Evolutionary conservation across 2,329 filamentous ascomycete genomes (phyloP), one percentile per base, ranked within the genome.

Genomic region (Eutypa lata): DNA sequence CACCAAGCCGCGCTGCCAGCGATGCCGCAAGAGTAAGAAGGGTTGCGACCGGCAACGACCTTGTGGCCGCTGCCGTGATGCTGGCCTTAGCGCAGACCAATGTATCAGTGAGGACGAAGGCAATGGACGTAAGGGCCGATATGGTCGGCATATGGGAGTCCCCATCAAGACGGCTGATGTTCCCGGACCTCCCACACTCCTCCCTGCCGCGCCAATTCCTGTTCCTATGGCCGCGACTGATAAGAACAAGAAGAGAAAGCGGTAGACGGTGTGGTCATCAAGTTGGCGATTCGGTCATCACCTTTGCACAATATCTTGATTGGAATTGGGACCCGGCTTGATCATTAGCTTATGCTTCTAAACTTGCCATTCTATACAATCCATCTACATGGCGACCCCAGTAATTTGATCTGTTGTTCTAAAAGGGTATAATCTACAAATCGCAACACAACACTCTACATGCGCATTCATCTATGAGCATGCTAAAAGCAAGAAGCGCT

Each of bases 11-110:
- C 91, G 94, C 57, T 99, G 94, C 78, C 94, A 99, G 71, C 89
- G 94, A 53, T 99, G 94, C 79, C 89, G 94, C 65, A 99, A 99
- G 83, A 97, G 93, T 76, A 99, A 99, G 81, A 99, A 99, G 76
- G 94, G 94, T 13, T 99, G 94, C 69, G 94, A 99, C 75, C 88
- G 94, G 53, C 94, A 97, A 73, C 87, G 94, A 38, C 94, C 94
- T 26, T 99, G 94, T 67, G 90, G 91, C 52, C 86, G 94, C 58
- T 99, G 94, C 83, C 91, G 91, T 70, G 94, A 99, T 73, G 94
- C 94, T 43, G 94, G 94, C 19, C 90, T 99, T 63, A 89, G 89
- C 53, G 86, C 91, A 54, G 94, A 97, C 61, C 90, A 93, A 59
- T 99, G 94, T 72, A 85, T 99, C 72, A 97, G 92, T 71, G 94